phyloP scores from a whole-genome alignment of 208 protist genomes.

The Acanthamoeba culbertsoni region DNA sequence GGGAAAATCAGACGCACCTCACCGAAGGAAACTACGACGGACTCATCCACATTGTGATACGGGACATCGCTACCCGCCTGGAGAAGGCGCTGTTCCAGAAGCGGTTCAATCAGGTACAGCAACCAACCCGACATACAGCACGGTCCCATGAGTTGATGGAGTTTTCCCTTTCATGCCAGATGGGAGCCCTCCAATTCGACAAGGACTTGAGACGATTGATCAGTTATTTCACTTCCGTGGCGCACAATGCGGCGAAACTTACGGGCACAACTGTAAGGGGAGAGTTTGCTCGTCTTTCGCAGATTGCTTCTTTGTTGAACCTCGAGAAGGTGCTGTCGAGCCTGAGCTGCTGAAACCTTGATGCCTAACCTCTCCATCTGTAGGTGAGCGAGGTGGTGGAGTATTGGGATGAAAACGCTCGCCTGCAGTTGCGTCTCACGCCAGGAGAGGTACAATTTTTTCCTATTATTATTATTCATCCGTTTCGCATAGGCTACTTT shows the following conservation, averaged over 20 bases:
- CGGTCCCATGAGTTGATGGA: background rate
- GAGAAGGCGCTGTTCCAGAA: conserved; percentile 33
- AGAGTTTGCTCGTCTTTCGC: background rate
- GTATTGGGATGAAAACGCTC: conserved; percentile 31
- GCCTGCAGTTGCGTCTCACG: background rate
- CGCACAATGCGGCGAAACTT: background rate
- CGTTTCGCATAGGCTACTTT: background rate
- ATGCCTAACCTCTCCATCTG: background rate
- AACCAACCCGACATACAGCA: background rate
- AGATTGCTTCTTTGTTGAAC: conserved; percentile 21
- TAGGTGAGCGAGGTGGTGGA: conserved; percentile 26
- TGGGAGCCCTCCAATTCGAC: conserved; percentile 33
- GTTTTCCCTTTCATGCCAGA: background rate
- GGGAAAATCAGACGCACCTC: conserved; percentile 16
- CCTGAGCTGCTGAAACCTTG: background rate
- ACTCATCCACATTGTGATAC: conserved; percentile 43
- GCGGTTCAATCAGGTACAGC: background rate
- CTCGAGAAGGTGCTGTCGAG: background rate
- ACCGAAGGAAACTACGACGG: conserved; percentile 35
- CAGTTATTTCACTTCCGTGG: background rate
- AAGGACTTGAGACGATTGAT: background rate
- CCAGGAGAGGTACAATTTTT: conserved; percentile 24
- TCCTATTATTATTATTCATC: background rate
- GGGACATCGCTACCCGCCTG: background rate
- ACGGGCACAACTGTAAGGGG: background rate